Evolutionary conservation across 108 stramenopile genomes (phyloP).

Genomic region (Seminavis robusta): DNA sequence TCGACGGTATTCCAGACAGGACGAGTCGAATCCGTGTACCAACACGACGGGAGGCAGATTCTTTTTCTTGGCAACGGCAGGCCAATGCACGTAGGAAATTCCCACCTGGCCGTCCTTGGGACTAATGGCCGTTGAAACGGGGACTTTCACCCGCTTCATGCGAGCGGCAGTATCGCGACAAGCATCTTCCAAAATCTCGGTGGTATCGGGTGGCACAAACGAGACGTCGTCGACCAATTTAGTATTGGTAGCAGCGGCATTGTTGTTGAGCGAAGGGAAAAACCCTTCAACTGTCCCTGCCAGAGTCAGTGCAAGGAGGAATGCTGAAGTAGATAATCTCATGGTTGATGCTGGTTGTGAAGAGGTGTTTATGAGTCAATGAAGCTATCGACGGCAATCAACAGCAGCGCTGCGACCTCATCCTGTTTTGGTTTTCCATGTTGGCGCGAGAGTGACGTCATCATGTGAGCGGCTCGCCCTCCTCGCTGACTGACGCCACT

Average conservation of each 20-base stretch:
- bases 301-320: background rate
- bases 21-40: constrained; percentile 94
- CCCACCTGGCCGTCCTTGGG: constrained; percentile 51
- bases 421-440: too few relatives aligned
- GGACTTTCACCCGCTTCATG: constrained; percentile 69
- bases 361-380: too few relatives aligned
- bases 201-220: constrained; percentile 54
- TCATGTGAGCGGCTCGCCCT: too few relatives aligned
- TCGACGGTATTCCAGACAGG: constrained; percentile 77
- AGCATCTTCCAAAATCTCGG: constrained; percentile 43
- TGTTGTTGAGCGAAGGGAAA: background rate
- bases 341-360: too few relatives aligned
- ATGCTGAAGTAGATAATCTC: background rate
- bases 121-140: constrained; percentile 54
- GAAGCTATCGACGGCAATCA: too few relatives aligned
- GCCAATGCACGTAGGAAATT: constrained; percentile 75
- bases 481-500: too few relatives aligned
- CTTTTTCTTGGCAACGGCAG: constrained; percentile 8
- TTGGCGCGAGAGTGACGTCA: too few relatives aligned
- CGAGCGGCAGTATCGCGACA: constrained; percentile 58
- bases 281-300: background rate
- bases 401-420: too few relatives aligned
- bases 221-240: constrained; percentile 26
- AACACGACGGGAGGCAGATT: constrained; percentile 43
- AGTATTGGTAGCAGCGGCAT: background rate